These are phyloP conservation scores for Sesbania bispinosa DNA, from an alignment of 306 rosid genomes.

Conservation along the genomic window DNA sequence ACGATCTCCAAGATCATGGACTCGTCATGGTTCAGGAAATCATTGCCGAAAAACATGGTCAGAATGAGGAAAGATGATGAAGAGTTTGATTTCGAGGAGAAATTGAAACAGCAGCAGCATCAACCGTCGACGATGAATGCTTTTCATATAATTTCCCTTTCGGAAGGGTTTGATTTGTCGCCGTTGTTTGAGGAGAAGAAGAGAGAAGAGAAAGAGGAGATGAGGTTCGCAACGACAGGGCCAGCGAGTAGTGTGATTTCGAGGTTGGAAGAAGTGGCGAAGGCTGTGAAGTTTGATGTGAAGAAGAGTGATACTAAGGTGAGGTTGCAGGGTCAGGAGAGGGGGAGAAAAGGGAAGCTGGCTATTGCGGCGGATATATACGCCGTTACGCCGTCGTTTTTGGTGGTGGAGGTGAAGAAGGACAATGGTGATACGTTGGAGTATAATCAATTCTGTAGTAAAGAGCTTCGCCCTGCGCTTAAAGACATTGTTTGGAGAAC, in stretches of 20 bases:
- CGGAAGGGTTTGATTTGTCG: constrained; percentile 72
- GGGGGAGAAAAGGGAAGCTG: constrained; percentile 71
- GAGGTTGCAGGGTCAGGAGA: constrained; percentile 53
- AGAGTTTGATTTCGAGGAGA: constrained; percentile 28
- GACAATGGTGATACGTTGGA: constrained; percentile 72
- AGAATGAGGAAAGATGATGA: constrained; percentile 27
- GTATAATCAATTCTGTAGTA: constrained; percentile 78
- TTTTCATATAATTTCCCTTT: constrained; percentile 64
- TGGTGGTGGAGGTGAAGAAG: constrained; percentile 81
- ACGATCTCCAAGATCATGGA: constrained; percentile 52
- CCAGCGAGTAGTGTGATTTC: constrained; percentile 78
- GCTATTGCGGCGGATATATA: constrained; percentile 69
- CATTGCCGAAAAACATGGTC: constrained; percentile 25
- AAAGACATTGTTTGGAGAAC: constrained; percentile 74
- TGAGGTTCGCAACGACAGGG: constrained; percentile 63
- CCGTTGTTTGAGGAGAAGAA: constrained; percentile 74
- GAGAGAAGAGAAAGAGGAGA: constrained; percentile 67
- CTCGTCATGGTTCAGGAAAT: constrained; percentile 63
- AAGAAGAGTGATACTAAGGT: constrained; percentile 68
- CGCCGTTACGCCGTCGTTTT: constrained; percentile 62
- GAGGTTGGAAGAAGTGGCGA: constrained; percentile 63
- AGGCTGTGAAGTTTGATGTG: constrained; percentile 51
- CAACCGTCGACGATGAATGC: constrained; percentile 57
- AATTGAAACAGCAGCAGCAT: constrained; percentile 21
- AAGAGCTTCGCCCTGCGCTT: constrained; percentile 78